Evolutionary conservation across 2,329 filamentous ascomycete species (phyloP).

Genomic region (Alternaria ventricosa): DNA sequence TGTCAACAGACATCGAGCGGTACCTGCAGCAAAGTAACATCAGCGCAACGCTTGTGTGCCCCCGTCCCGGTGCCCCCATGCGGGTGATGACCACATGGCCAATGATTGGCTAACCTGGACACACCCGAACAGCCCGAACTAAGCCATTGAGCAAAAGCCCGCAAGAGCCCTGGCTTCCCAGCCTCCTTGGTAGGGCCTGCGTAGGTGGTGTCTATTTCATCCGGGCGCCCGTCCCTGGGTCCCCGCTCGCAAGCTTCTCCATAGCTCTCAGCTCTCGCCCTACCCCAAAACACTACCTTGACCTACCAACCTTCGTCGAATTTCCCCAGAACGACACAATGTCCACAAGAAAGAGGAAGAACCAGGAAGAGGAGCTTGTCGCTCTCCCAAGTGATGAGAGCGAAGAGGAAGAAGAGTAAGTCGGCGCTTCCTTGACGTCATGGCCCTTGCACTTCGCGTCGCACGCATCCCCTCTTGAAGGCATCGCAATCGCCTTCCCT

Average conservation of each 20-base stretch:
- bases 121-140: conserved; percentile 22
- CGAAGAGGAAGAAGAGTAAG: conserved; percentile 55
- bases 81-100: conserved; percentile 23
- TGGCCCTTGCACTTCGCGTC: conserved; percentile 28
- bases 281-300: conserved; percentile 26
- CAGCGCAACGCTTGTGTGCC: conserved; percentile 7
- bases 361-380: conserved; percentile 53
- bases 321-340: conserved; percentile 26
- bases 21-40: conserved; percentile 34
- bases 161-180: conserved; percentile 33
- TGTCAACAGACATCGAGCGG: conserved; percentile 3
- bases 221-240: conserved; percentile 31
- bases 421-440: conserved; percentile 48
- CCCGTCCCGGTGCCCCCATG: conserved; percentile 11
- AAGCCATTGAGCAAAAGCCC: conserved; percentile 31
- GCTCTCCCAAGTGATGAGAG: conserved; percentile 53
- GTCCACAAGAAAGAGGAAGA: conserved; percentile 55
- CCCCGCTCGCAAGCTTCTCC: conserved; percentile 11
- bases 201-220: conserved; percentile 33
- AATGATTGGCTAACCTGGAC: conserved; percentile 35
- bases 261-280: conserved; percentile 11
- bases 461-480: conserved; percentile 24
- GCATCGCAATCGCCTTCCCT: conserved; percentile 29
- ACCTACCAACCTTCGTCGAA: conserved; percentile 7
- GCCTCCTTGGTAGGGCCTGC: conserved; percentile 31